Evolutionary conservation across 768 basidiomycete genomes (phyloP).

Genomic region (Aureoboletus auriporus): DNA sequence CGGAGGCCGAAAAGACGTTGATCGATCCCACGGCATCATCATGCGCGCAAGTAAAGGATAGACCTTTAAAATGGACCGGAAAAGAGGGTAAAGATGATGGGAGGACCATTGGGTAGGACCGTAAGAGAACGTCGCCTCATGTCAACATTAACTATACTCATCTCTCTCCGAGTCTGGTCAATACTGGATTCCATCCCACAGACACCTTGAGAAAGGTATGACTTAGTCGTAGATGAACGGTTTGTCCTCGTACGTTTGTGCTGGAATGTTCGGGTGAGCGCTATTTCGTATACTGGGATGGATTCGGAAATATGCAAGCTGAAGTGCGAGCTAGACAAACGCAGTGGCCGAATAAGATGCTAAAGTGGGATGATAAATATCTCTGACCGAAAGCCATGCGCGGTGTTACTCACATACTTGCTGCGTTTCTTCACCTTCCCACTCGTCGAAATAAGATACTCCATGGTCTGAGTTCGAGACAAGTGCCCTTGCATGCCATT

Average conservation of each 20-base stretch:
- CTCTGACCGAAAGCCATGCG: background rate
- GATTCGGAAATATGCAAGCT: conserved; percentile 85
- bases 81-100: conserved; percentile 40
- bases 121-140: conserved; percentile 2
- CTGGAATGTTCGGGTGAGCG: conserved; percentile 80
- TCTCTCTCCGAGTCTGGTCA: conserved; percentile 4
- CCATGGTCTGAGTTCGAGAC: conserved; percentile 80
- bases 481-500: conserved; percentile 50
- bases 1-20: conserved; percentile 86
- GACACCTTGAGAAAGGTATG: conserved; percentile 46
- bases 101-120: conserved; percentile 2
- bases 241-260: conserved; percentile 90
- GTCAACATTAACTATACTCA: conserved; percentile 5
- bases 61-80: conserved; percentile 65
- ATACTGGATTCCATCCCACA: conserved; percentile 11
- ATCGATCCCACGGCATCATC: conserved; percentile 80
- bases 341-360: conserved; percentile 68
- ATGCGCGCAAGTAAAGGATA: conserved; percentile 75
- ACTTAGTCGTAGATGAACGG: conserved; percentile 66
- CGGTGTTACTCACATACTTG: conserved; percentile 47
- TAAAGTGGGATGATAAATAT: conserved; percentile 17
- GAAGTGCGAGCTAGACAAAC: conserved; percentile 87
- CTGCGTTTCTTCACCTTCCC: conserved; percentile 88
- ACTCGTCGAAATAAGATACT: conserved; percentile 77
- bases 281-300: conserved; percentile 91